Evolutionary conservation across 2,329 filamentous ascomycete species (phyloP).

Genomic region (Dendrostoma leiphaemia): DNA sequence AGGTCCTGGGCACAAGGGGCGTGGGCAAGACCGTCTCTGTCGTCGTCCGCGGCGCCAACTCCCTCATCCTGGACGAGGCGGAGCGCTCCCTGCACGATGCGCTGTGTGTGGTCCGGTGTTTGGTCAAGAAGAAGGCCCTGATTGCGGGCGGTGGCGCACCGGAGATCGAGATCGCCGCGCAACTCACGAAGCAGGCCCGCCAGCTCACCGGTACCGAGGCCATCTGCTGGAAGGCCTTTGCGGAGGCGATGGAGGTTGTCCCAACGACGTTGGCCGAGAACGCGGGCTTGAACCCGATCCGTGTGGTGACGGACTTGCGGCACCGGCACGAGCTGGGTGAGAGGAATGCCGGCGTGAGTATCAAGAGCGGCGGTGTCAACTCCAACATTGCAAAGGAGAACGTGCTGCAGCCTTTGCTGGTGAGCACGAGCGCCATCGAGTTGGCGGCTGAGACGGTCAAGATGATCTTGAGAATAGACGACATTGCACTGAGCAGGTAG

Average conservation of each 20-base stretch:
- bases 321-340: conserved; percentile 94
- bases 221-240: conserved; percentile 99
- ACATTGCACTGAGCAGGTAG: conserved; percentile 63
- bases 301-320: conserved; percentile 93
- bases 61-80: conserved; percentile 91
- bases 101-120: conserved; percentile 92
- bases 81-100: conserved; percentile 96
- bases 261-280: conserved; percentile 97
- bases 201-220: conserved; percentile 87
- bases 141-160: conserved; percentile 95
- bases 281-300: conserved; percentile 96
- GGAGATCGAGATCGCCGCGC: conserved; percentile 92
- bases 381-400: conserved; percentile 96
- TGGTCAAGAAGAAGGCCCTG: conserved; percentile 99
- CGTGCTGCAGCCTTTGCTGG: conserved; percentile 90
- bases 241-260: conserved; percentile 94
- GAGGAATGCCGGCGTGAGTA: conserved; percentile 94
- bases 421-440: conserved; percentile 97
- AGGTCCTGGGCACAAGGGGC: conserved; percentile 86
- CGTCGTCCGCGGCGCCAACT: conserved; percentile 91
- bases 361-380: conserved; percentile 96
- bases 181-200: conserved; percentile 78
- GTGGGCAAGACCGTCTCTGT: conserved; percentile 89
- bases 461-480: conserved; percentile 74
- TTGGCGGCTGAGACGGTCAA: conserved; percentile 97